Percentiles rank a stretch among this genome's conserved stretches.
Evolutionary conservation across 2,329 filamentous ascomycete species (phyloP).

Genomic region (Drechslerella stenobrocha): DNA sequence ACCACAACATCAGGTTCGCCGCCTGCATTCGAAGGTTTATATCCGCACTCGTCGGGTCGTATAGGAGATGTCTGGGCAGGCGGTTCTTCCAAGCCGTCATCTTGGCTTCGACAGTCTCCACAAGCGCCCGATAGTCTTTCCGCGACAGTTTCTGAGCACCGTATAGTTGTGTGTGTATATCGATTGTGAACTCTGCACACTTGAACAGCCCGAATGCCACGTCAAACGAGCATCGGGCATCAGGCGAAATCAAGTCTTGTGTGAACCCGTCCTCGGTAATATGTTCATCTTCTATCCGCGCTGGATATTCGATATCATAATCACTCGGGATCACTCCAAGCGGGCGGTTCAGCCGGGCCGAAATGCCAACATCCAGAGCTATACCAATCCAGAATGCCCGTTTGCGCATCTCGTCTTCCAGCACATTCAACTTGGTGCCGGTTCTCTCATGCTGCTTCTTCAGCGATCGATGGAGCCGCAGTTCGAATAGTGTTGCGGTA

Average conservation of each 20-base stretch:
- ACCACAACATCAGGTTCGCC: conserved; percentile 62
- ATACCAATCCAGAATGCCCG: conserved; percentile 76
- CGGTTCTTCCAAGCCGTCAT: conserved; percentile 66
- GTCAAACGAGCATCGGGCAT: conserved; percentile 67
- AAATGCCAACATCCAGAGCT: conserved; percentile 68
- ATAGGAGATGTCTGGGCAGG: conserved; percentile 65
- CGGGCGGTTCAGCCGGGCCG: conserved; percentile 74
- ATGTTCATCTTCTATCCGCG: conserved; percentile 70
- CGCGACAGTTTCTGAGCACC: conserved; percentile 65
- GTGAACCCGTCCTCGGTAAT: conserved; percentile 67
- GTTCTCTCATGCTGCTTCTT: conserved; percentile 62
- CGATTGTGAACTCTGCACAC: conserved; percentile 68
- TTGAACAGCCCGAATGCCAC: conserved; percentile 59
- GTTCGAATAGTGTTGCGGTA: conserved; percentile 70
- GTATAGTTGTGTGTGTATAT: conserved; percentile 78
- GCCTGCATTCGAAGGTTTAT: conserved; percentile 60
- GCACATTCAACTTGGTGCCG: conserved; percentile 57
- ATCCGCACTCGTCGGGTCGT: conserved; percentile 56
- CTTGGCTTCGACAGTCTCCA: conserved; percentile 68
- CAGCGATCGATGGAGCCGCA: conserved; percentile 73
- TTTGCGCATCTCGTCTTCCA: conserved; percentile 76
- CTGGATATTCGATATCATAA: conserved; percentile 76
- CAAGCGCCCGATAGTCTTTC: conserved; percentile 65
- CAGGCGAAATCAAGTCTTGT: conserved; percentile 59
- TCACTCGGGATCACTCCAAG: conserved; percentile 74